Percentiles rank a stretch among this genome's conserved stretches.
phyloP scores from a whole-genome alignment of 1,284 basidiomycete species.

The Melampsora larici-populina region DNA sequence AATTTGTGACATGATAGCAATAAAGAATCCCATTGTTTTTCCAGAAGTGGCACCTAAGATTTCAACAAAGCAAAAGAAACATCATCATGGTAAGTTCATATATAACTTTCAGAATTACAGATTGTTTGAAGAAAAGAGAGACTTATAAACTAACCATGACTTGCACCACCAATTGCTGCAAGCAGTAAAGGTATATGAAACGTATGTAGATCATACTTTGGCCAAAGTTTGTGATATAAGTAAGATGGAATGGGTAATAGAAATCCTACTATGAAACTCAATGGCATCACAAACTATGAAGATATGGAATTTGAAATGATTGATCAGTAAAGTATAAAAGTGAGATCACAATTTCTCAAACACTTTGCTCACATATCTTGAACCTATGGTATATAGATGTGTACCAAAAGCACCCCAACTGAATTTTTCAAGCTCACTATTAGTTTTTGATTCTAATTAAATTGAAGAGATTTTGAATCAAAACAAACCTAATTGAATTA shows the following conservation, averaged over 20 bases:
- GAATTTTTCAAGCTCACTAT: background rate
- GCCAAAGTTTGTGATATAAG: slow-evolving; percentile 20
- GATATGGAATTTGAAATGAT: background rate
- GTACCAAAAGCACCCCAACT: slow-evolving; percentile 41
- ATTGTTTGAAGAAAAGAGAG: background rate
- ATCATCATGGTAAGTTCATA: background rate
- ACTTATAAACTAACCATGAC: background rate
- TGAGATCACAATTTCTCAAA: background rate
- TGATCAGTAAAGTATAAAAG: background rate
- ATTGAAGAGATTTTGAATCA: background rate
- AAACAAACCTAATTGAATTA: background rate
- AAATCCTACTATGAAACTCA: slow-evolving; percentile 28
- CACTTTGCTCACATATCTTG: slow-evolving; percentile 28
- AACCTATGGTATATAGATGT: slow-evolving; percentile 26
- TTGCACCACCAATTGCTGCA: background rate
- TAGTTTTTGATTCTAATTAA: background rate
- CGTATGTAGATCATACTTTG: slow-evolving; percentile 2
- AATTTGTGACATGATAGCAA: background rate
- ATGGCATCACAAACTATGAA: slow-evolving; percentile 28
- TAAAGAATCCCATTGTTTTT: slow-evolving; percentile 3
- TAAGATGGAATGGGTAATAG: slow-evolving; percentile 32
- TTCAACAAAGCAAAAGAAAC: background rate
- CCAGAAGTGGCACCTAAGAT: background rate
- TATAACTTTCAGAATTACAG: background rate
- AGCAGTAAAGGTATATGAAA: background rate